Evolutionary conservation across 2,329 filamentous ascomycete genomes (phyloP).

Genomic region (Diaporthe sp.): DNA sequence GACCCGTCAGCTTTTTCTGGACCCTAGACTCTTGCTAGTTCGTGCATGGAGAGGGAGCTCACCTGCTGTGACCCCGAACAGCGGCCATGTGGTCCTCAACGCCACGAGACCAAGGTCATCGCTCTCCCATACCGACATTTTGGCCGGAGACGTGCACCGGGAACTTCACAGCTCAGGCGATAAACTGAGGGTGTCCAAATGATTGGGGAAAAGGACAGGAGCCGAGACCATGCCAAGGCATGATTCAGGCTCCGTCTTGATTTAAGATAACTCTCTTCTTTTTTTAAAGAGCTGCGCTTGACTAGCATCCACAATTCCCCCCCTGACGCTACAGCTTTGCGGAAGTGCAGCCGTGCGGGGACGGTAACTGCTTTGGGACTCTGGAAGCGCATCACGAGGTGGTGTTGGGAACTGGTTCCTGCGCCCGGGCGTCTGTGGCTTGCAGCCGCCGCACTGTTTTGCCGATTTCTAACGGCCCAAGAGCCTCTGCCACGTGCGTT

Average conservation of each 20-base stretch:
- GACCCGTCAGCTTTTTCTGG: background rate
- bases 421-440: conserved; percentile 14
- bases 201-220: background rate
- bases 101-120: conserved; percentile 26
- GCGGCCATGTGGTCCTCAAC: conserved; percentile 35
- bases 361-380: background rate
- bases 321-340: conserved; percentile 17
- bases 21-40: background rate
- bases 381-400: conserved; percentile 18
- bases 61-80: conserved; percentile 39
- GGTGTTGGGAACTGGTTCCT: background rate
- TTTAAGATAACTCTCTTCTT: conserved; percentile 6
- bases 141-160: background rate
- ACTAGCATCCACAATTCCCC: background rate
- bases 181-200: background rate
- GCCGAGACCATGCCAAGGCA: background rate
- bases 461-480: background rate
- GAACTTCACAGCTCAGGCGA: background rate
- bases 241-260: background rate
- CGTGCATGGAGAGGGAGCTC: conserved; percentile 30
- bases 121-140: conserved; percentile 31
- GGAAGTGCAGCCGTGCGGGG: conserved; percentile 15
- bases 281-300: conserved; percentile 4
- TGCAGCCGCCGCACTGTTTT: background rate
- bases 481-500: conserved; percentile 7